phyloP scores from a whole-genome alignment of 106 monocot genomes.

The Triglochin maritima region DNA sequence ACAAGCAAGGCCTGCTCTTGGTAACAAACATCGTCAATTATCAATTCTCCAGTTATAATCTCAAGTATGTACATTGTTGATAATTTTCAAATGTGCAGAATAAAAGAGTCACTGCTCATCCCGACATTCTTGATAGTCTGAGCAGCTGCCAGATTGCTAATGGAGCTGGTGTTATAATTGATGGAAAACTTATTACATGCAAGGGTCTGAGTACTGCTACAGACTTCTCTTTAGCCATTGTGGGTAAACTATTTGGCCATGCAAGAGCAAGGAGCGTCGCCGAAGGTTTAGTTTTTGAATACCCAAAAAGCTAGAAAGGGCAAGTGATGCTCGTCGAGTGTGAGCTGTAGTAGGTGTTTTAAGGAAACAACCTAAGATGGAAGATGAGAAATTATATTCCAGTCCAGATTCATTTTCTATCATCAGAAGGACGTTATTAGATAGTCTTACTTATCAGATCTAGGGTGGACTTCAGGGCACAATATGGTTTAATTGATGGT shows the following conservation, averaged over 20 bases:
- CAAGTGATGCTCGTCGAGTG: background rate
- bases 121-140: conserved; percentile 20
- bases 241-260: conserved; percentile 67
- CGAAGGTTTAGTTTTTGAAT: conserved; percentile 81
- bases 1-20: conserved; percentile 59
- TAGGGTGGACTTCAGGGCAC: too few species aligned
- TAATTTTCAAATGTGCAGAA: conserved; percentile 30
- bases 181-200: conserved; percentile 84
- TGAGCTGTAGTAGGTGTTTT: background rate
- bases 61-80: background rate
- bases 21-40: conserved; percentile 15
- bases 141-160: conserved; percentile 30
- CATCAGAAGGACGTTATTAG: too few species aligned
- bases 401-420: too few species aligned
- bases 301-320: conserved; percentile 27
- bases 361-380: background rate
- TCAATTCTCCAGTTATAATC: background rate
- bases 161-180: conserved; percentile 56
- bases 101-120: conserved; percentile 48
- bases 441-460: too few species aligned
- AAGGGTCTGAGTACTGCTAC: conserved; percentile 55
- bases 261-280: conserved; percentile 69
- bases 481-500: too few species aligned
- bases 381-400: too few species aligned
- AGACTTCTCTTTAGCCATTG: conserved; percentile 70